phyloP scores from a whole-genome alignment of 1,139 yeast genomes.

The Ashbya aceris region DNA sequence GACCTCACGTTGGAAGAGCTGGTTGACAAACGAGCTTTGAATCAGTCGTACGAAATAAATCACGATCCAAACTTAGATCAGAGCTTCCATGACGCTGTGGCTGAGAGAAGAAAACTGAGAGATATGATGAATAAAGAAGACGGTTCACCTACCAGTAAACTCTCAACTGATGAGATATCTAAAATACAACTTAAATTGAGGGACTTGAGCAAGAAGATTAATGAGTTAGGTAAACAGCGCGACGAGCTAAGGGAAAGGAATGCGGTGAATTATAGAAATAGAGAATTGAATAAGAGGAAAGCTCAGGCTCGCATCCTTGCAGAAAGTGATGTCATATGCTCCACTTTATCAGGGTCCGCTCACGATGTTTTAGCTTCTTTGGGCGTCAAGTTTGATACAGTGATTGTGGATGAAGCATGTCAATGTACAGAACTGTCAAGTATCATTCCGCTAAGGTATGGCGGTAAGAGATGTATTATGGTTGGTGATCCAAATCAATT shows the following conservation, averaged over 20 bases:
- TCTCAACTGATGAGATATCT: conserved; percentile 31
- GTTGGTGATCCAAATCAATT: conserved; percentile 98
- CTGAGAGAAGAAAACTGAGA: conserved; percentile 22
- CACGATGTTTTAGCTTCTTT: conserved; percentile 73
- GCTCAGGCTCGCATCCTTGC: conserved; percentile 63
- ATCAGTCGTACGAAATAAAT: conserved; percentile 33
- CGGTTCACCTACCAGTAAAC: conserved; percentile 21
- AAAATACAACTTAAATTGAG: conserved; percentile 43
- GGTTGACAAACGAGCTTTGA: conserved; percentile 57
- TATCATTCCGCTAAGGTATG: conserved; percentile 85
- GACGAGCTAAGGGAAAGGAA: conserved; percentile 73
- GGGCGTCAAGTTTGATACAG: conserved; percentile 80
- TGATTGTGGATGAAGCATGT: conserved; percentile 95
- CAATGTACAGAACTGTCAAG: conserved; percentile 94
- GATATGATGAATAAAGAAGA: conserved; percentile 24
- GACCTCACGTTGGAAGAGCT: conserved; percentile 82
- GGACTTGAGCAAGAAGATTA: conserved; percentile 49
- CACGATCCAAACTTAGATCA: conserved; percentile 28
- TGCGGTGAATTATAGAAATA: conserved; percentile 58
- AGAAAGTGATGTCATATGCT: conserved; percentile 81
- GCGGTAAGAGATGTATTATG: conserved; percentile 86
- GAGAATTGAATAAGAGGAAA: conserved; percentile 70
- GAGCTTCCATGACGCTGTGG: conserved; percentile 21
- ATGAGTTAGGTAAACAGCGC: conserved; percentile 60
- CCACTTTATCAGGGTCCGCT: conserved; percentile 92